Evolutionary conservation across 495 filamentous ascomycete genomes (phyloP), one percentile per base, ranked within the genome.

Genomic region (Annulohypoxylon nitens): DNA sequence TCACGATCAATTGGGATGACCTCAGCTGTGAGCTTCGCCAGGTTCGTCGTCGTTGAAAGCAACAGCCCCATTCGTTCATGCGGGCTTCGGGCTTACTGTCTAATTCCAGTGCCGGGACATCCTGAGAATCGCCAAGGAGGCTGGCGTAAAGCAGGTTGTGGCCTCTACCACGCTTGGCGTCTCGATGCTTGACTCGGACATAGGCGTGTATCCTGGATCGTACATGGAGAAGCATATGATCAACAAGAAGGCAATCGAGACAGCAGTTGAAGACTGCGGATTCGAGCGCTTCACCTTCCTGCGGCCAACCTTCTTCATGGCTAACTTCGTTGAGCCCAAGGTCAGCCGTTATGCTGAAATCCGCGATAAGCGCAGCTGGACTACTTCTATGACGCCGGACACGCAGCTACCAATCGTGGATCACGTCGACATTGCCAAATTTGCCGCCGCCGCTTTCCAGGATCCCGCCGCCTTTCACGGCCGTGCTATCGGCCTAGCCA

Each of bases 251-350:
- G 64, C 65, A 3, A 79, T 85, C 51, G 85, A 87, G 47, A 48
- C 77, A 2, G 71, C 76, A 45, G 78, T 84, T 6, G 69, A 74
- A 20, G 57, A 62, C 26, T 26, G 73, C 74, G 2, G 82, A 81
- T 4, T 86, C 69, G 70, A 81, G 26, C 47, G 67, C 20, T 85
- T 79, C 75, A 84, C 84, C 0, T 81, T 87, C 20, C 47, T 87
- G 9, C 80, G 84, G 20, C 84, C 84, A 0, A 81, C 79, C 4
- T 84, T 82, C 64, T 87, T 87, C 78, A 87, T 86, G 84, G 75
- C 82, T 3, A 86, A 87, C 55, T 83, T 82, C 70, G 60, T 85
- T 11, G 39, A 64, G 10, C 85, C 85, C 1, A 61, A 80, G 8
- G 78, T 79, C 0, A 75, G 78, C 4, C n/a, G 36, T 6, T 57